Conservation (phyloP, 1,284 basidiomycete genomes). For the Austropuccinia psidii region DNA sequence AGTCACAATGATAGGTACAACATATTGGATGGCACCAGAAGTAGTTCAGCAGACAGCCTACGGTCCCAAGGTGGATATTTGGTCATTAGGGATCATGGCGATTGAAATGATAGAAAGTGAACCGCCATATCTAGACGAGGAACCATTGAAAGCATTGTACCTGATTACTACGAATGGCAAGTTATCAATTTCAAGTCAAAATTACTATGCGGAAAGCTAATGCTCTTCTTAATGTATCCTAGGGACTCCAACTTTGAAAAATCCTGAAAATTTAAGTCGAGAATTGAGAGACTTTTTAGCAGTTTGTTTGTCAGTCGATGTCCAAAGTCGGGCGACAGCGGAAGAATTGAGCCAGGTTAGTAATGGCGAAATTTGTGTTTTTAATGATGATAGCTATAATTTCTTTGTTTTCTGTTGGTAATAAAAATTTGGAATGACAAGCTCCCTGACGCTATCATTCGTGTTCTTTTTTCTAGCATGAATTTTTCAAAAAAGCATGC, state of each 20-base stretch:
- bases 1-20: slow-evolving; percentile 97
- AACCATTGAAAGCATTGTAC: slow-evolving; percentile 92
- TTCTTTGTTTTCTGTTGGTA: neutral
- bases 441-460: no score
- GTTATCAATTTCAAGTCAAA: no score
- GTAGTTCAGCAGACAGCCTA: slow-evolving; percentile 99
- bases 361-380: slow-evolving; percentile 38
- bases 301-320: slow-evolving; percentile 94
- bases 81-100: slow-evolving; percentile 98
- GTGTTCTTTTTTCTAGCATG: slow-evolving; percentile 57
- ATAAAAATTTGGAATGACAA: neutral
- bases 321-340: slow-evolving; percentile 84
- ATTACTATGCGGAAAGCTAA: no score
- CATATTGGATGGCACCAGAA: slow-evolving; percentile 99
- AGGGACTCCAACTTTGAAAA: slow-evolving; percentile 88
- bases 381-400: slow-evolving; percentile 11
- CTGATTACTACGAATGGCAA: slow-evolving; percentile 85
- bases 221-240: neutral
- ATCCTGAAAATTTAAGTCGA: slow-evolving; percentile 79
- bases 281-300: slow-evolving; percentile 93
- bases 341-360: slow-evolving; percentile 79
- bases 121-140: slow-evolving; percentile 94
- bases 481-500: slow-evolving; percentile 81
- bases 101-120: slow-evolving; percentile 99
- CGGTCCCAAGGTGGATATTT: slow-evolving; percentile 96